Evolutionary conservation across 495 filamentous ascomycete species (phyloP).

Genomic region (Penicillium roqueforti): DNA sequence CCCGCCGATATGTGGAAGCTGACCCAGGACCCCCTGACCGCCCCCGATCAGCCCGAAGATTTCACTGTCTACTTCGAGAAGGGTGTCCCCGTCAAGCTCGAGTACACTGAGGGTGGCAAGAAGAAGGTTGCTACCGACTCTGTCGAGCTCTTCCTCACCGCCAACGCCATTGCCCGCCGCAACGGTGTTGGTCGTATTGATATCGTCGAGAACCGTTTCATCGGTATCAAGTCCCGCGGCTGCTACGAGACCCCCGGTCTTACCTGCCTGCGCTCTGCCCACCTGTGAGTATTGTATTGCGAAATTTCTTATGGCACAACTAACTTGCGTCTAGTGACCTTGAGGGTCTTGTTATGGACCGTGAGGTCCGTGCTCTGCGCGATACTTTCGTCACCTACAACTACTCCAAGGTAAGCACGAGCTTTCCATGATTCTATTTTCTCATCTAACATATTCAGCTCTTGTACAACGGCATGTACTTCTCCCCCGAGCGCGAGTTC

Average conservation of each 20-base stretch:
- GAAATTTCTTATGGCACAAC: background rate
- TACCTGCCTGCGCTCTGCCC: slow-evolving; percentile 70
- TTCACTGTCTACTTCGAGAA: slow-evolving; percentile 80
- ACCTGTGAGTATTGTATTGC: slow-evolving; percentile 45
- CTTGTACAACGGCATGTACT: slow-evolving; percentile 75
- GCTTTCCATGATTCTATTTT: background rate
- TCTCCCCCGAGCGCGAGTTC: slow-evolving; percentile 76
- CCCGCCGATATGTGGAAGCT: slow-evolving; percentile 81
- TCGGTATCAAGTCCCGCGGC: slow-evolving; percentile 80
- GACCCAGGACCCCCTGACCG: slow-evolving; percentile 70
- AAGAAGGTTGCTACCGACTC: slow-evolving; percentile 65
- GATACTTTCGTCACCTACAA: slow-evolving; percentile 72
- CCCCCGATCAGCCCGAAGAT: slow-evolving; percentile 71
- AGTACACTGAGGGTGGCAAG: slow-evolving; percentile 45
- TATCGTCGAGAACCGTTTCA: slow-evolving; percentile 86
- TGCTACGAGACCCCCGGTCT: slow-evolving; percentile 83
- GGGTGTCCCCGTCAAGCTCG: slow-evolving; percentile 74
- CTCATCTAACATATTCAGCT: slow-evolving; percentile 22
- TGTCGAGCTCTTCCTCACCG: slow-evolving; percentile 72
- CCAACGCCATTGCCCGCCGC: slow-evolving; percentile 71
- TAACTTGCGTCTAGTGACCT: slow-evolving; percentile 50
- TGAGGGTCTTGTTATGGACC: slow-evolving; percentile 81
- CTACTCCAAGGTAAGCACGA: slow-evolving; percentile 54
- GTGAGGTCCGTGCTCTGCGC: slow-evolving; percentile 76
- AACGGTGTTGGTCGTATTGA: slow-evolving; percentile 86